phyloP scores from a whole-genome alignment of 768 basidiomycete species.

The Pleurotus cornucopiae region DNA sequence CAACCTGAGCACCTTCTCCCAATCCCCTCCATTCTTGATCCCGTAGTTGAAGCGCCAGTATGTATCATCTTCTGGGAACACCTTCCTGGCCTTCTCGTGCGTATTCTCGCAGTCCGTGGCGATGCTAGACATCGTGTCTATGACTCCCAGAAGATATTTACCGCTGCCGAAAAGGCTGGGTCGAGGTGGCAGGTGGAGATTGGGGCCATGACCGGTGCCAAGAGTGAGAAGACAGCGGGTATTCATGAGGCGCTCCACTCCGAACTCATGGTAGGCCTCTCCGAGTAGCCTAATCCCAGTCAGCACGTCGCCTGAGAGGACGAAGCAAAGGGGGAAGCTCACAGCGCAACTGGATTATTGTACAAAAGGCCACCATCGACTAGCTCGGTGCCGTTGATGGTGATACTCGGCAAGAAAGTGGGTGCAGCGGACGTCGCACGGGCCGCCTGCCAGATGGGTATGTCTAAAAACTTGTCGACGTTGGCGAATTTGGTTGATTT shows the following conservation, averaged over 20 bases:
- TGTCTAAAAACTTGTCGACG: conserved; percentile 4
- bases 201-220: neutral
- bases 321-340: neutral
- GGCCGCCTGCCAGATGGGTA: conserved; percentile 25
- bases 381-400: conserved; percentile 9
- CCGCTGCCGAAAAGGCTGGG: neutral
- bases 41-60: neutral
- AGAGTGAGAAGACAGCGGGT: neutral
- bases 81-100: neutral
- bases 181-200: neutral
- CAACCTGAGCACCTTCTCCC: neutral
- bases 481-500: neutral
- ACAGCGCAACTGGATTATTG: conserved; percentile 13
- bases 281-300: neutral
- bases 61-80: neutral
- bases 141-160: neutral
- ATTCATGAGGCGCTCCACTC: neutral
- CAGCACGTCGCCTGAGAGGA: too few species aligned
- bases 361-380: conserved; percentile 14
- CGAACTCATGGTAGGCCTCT: neutral
- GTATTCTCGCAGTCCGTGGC: neutral
- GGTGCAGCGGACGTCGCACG: conserved; percentile 25
- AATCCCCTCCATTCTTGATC: neutral
- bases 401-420: conserved; percentile 18
- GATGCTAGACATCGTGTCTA: neutral